Base-by-base conservation (phyloP, 768 basidiomycete genomes). In the Lentinus tigrinus region DNA sequence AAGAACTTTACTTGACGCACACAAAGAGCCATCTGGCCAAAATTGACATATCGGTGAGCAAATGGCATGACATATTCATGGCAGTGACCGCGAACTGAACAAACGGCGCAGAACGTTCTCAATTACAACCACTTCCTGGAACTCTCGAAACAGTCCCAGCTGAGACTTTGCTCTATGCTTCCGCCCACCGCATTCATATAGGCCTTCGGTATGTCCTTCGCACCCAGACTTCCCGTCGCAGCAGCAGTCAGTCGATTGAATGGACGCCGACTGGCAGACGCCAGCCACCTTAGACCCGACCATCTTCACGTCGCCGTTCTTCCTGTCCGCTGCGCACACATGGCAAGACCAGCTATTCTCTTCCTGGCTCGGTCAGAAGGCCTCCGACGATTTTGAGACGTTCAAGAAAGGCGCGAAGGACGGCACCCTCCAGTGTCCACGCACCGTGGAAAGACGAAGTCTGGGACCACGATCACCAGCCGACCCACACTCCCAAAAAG, bases 361-460 rank as follows among this genome's bases (percentile, higher is more conserved):
- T 0, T 75, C 78, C 47, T 85, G 81, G 79, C 71, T 81, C 47
- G 76, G 78, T 1, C 72, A 76, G 34, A 64, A 75, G 1, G 81
- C 84, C 52, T 52, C 54, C 13, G 74, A 73, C 34, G 76, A 77
- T 54, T 73, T 84, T 9, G 59, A 65, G 24, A 69, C 74, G 58
- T 85, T 78, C 65, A 57, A 75, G 43, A 70, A 72, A 16, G 82
- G 79, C 17, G 73, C 84, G 21, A 60, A 62, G 3, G 65, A 73
- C 14, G 84, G 84, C 1, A 76, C 72, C 8, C 54, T 83, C 34
- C n/a, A n/a, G n/a, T n/a, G n/a, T n/a, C n/a, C 77, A 82, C 28
- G 84, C 79, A 13, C 76, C 81, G 38, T 85, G 84, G 83, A 87
- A 87, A 64, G 85, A 87, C 63, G 81, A 85, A 34, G 77, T 74